phyloP scores from a whole-genome alignment of 2,329 filamentous ascomycete genomes.

The Pseudocercospora crystallina region DNA sequence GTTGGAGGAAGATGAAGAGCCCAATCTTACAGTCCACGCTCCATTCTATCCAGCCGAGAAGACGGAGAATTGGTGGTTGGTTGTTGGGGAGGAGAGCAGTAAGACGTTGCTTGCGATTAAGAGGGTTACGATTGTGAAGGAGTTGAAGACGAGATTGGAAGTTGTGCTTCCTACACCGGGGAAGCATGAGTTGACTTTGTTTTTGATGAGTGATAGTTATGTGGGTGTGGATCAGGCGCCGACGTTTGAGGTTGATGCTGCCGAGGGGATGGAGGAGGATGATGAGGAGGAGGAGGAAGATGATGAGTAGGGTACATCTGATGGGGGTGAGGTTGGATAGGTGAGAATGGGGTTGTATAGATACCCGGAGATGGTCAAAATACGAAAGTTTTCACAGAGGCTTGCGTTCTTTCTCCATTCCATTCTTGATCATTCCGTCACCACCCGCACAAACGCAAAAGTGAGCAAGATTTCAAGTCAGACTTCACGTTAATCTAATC shows the following conservation, averaged over 20 bases:
- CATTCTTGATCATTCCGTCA: too few species aligned
- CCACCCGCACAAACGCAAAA: too few species aligned
- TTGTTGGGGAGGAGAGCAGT: constrained; percentile 88
- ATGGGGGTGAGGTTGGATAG: too few species aligned
- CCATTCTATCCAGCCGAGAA: constrained; percentile 92
- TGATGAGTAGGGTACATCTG: too few species aligned
- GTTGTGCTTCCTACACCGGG: constrained; percentile 84
- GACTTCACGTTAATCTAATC: too few species aligned
- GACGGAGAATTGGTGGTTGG: constrained; percentile 98
- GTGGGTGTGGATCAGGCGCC: constrained; percentile 96
- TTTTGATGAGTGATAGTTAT: constrained; percentile 96
- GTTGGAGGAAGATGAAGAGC: constrained; percentile 67
- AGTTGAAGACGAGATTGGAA: constrained; percentile 77
- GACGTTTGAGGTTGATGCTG: constrained; percentile 78
- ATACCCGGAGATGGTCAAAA: too few species aligned
- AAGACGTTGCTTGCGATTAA: constrained; percentile 91
- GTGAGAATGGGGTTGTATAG: too few species aligned
- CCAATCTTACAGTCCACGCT: constrained; percentile 83
- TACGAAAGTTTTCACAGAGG: too few species aligned
- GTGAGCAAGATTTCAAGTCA: too few species aligned
- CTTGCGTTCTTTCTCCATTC: too few species aligned
- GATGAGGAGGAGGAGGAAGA: constrained; percentile 75
- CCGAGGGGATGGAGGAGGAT: constrained; percentile 93
- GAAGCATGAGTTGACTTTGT: constrained; percentile 83
- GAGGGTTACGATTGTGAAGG: constrained; percentile 79